Evolutionary conservation across 768 basidiomycete species (phyloP).

Genomic region (Boletus sensibilis): DNA sequence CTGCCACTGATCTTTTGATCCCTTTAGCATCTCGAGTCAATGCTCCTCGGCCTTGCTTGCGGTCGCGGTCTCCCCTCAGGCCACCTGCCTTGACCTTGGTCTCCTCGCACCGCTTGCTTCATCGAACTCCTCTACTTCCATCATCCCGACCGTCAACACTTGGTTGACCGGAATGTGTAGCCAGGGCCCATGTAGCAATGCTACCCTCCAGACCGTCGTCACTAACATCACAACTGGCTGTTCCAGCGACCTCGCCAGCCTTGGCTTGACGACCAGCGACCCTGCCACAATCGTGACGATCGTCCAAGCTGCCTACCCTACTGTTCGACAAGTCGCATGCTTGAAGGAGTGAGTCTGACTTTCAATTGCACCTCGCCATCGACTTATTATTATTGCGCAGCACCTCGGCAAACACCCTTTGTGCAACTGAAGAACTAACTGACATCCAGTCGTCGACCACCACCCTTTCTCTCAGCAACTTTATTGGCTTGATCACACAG

Average conservation of each 20-base stretch:
- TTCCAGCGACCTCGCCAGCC: constrained; percentile 35
- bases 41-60: constrained; percentile 49
- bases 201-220: constrained; percentile 54
- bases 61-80: constrained; percentile 39
- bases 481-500: constrained; percentile 13
- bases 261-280: constrained; percentile 21
- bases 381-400: constrained; percentile 18
- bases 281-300: constrained; percentile 31
- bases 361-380: not conserved
- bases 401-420: constrained; percentile 44
- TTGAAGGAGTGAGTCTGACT: constrained; percentile 56
- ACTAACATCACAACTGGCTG: constrained; percentile 55
- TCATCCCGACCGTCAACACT: constrained; percentile 46
- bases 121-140: constrained; percentile 30
- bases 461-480: constrained; percentile 21
- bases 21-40: constrained; percentile 19
- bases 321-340: constrained; percentile 54
- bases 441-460: constrained; percentile 43
- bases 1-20: not conserved
- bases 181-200: constrained; percentile 54
- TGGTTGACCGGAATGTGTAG: constrained; percentile 64
- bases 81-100: constrained; percentile 42
- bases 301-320: constrained; percentile 57
- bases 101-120: constrained; percentile 31
- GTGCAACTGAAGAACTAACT: constrained; percentile 56